Base-by-base conservation (phyloP, 345 rosid species). In the Sonneratia caseolaris region DNA sequence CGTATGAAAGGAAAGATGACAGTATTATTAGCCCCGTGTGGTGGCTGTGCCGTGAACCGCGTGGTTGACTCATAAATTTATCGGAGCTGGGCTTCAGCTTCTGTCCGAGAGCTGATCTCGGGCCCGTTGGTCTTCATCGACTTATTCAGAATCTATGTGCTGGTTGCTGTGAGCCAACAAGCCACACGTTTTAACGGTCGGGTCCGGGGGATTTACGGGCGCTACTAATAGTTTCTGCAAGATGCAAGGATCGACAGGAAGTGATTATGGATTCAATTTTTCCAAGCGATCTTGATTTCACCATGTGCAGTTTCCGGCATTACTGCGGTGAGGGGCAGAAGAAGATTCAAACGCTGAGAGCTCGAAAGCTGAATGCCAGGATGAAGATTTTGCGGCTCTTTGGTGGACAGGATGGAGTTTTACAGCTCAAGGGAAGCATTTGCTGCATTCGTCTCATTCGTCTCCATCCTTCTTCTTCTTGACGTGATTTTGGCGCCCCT, bases 401-500 rank as follows among this genome's bases (percentile, higher is more conserved):
- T 49, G 3, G 3, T 15, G 13, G 18, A 71, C 59, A 35, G 51
- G 19, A 47, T 47, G 32, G 11, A 16, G 21, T 8, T 15, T 47
- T 19, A 49, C 22, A 69, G 49, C 27, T 49, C n/a, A 24, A 27
- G 36, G 24, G 18, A 48, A 57, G 47, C 49, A 66, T 37, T 18
- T 14, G 38, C 49, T 14, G 38, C 49, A 40, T 66, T n/a, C 27
- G 12, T 18, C 22, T 69, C 38, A 37, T 53, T 70, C 98, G 91
- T 93, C 98, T 71, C 91, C 99, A 14, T 90, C 97, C 79, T 95
- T 95, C 93, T 95, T 95, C 86, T 95, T 95, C 32, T 27, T 0
- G 53, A 95, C 97, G 72, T 95, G 97, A 82, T 92, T 95, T 80
- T 92, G 92, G 61, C 96, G 93, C 27, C 97, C 97, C 84, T 95